Base-by-base conservation (phyloP, 305 asterid species). In the Fraxinus dipetala region DNA sequence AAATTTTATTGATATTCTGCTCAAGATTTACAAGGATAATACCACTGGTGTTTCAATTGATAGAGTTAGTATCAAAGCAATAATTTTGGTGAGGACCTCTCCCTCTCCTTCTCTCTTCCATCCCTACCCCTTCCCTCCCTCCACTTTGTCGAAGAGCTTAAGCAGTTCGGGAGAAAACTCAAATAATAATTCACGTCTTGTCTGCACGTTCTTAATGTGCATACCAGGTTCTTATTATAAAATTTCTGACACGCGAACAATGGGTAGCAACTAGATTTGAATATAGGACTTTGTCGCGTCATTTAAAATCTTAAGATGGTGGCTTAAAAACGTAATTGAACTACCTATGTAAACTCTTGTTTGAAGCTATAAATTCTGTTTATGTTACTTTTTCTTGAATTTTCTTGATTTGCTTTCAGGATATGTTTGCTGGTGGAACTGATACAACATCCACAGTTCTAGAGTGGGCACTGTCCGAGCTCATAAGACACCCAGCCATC, bases 401-500 rank as follows among this genome's bases (percentile, higher is more conserved):
- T 67, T 26, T 75, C 10, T 7, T 75, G 18, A 20, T 36, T 75
- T 59, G 10, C 59, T 75, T 36, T 18, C 13, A 77, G 80, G 80
- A 77, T 6, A 59, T 56, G 43, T 77, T 48, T 31, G 2, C 30
- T 35, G 80, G 54, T 8, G 80, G 80, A 8, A 78, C 80, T 67
- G 74, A 67, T 67, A 26, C 74, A 0, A 26, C 74, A 67, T 0
- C 74, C 2, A 67, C 38, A 30, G 73, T 78, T 36, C 8, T 78
- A 10, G 80, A 78, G 38, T 78, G 80, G 80, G 31, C 72, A 31
- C 34, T 78, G 73, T 14, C 80, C 24, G 80, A 78, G 32, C 73
- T 78, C n/a, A 18, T 56, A 30, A 54, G 30, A 56, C 48, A 54
- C 73, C 80, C 73, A 9, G 4, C 13, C 14, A 6, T 78, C 54